phyloP scores from a whole-genome alignment of 768 basidiomycete genomes.

The Amanita molliuscula region DNA sequence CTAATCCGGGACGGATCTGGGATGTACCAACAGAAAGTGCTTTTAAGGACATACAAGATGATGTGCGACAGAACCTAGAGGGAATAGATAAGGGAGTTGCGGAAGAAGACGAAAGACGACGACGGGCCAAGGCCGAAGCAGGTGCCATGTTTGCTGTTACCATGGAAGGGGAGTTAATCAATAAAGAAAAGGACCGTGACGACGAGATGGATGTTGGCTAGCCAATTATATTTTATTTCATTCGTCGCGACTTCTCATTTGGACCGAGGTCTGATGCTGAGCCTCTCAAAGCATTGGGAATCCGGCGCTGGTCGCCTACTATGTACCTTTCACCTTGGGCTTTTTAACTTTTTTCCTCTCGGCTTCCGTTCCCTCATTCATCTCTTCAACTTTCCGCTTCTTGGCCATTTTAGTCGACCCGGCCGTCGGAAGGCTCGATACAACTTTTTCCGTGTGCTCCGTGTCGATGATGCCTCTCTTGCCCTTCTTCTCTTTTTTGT shows the following conservation, averaged over 20 bases:
- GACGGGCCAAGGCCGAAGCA: neutral
- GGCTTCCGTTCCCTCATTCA: neutral
- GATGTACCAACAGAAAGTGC: constrained; percentile 72
- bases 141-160: neutral
- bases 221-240: constrained; percentile 10
- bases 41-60: constrained; percentile 66
- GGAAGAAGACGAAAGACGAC: neutral
- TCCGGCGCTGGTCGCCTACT: too few species aligned
- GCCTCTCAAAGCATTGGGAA: too few species aligned
- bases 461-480: constrained; percentile 35
- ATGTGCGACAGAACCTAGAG: constrained; percentile 27
- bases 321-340: constrained; percentile 19
- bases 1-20: constrained; percentile 58
- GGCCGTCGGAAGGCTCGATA: constrained; percentile 8
- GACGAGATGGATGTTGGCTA: constrained; percentile 67
- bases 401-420: constrained; percentile 25
- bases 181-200: constrained; percentile 40
- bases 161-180: constrained; percentile 13
- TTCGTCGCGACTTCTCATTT: neutral
- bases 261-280: too few species aligned
- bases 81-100: constrained; percentile 4
- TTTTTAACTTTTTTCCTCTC: constrained; percentile 17
- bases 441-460: constrained; percentile 8
- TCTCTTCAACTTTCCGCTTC: constrained; percentile 1
- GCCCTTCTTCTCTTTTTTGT: constrained; percentile 29